Base-by-base conservation (phyloP, 176 grass and related monocot species). In the Eleusine coracana region DNA sequence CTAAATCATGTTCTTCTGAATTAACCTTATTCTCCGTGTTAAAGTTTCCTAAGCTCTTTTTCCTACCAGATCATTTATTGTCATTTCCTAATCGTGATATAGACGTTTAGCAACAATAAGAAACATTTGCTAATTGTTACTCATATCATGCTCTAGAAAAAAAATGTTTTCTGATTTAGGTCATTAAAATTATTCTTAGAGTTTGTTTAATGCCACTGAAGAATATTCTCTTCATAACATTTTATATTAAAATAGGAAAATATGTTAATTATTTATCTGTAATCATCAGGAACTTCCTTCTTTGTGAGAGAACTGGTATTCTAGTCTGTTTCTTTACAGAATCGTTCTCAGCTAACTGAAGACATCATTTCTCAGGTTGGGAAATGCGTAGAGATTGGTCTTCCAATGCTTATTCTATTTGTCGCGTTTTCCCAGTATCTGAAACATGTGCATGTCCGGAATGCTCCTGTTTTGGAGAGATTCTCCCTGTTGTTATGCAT, bases 391-490 rank as follows among this genome's bases (percentile, higher is more conserved):
- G 96, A 99, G 89, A 99, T 96, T 59, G 91, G 96, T 29, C 77
- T 99, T 77, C 96, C 89, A 20, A 93, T 92, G 91, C 91, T 99
- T 20, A 93, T 99, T 37, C 77, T 99, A 41, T 99, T 96, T 87
- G 73, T 96, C n/a, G 91, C 80, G 5, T 67, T 91, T 66, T 96
- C 93, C 46, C 86, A 98, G 85, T 98, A 95, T 81, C 89, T 98
- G 41, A 98, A 98, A 71, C 93, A 93, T 38, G 50, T 98, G 63
- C 70, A 84, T 58, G 51, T 90, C 39, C 87, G 79, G 44, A 75
- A 92, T 76, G 52, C 88, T 85, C 92, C 92, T 10, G 52, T 98
- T 80, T 15, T 95, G 71, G 92, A 98, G 90, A 98, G 95, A 76
- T 95, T 98, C 9, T 92, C 95, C 31, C 44, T 98, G 81, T 62